Base-by-base conservation (phyloP, 2,329 filamentous ascomycete species). In the Pseudogymnoascus sp. region DNA sequence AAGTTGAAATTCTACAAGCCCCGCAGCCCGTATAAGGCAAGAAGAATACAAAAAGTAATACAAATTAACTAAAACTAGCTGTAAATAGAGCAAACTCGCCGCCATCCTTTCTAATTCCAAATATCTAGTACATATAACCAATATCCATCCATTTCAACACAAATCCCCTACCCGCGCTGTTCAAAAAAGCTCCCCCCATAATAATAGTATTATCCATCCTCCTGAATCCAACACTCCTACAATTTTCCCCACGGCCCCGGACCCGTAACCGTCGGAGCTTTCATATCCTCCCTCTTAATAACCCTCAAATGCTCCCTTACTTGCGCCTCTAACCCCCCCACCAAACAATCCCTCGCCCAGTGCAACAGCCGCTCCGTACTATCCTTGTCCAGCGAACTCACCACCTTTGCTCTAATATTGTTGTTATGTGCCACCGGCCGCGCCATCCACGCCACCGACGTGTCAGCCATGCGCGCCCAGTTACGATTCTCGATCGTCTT, bases 71-170 rank as follows among this genome's bases (percentile, higher is more conserved):
- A 48, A 10, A 19, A 48, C 23, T 48, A 48, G 13, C 6, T 7
- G 13, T 8, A 48, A n/a, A 25, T 25, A 48, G 6, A 48, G 21
- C 21, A 25, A 13, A 48, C 13, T 14, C 13, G 14, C 11, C 21
- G 1, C 21, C 21, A 3, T 6, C 19, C 16, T n/a, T 21, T 45
- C 43, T 14, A 23, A 3, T 45, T 45, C 11, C 19, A 23, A 45
- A 23, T 45, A 14, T 45, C 43, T 14, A 45, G 10, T 45, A 23
- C 16, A 43, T 21, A 23, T 23, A 45, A 45, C 43, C 11, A 45
- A 45, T 23, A 45, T n/a, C 23, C 13, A 28, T 51, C 25, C 6
- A 69, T 70, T 25, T 25, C 23, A 25, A 25, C 23, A 25, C 23
- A 45, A 3, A 45, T 21, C 10, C 41, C 41, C 16, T 13, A 6